Conservation (phyloP, 2,329 filamentous ascomycete genomes). For the Colletotrichum endophyticum region DNA sequence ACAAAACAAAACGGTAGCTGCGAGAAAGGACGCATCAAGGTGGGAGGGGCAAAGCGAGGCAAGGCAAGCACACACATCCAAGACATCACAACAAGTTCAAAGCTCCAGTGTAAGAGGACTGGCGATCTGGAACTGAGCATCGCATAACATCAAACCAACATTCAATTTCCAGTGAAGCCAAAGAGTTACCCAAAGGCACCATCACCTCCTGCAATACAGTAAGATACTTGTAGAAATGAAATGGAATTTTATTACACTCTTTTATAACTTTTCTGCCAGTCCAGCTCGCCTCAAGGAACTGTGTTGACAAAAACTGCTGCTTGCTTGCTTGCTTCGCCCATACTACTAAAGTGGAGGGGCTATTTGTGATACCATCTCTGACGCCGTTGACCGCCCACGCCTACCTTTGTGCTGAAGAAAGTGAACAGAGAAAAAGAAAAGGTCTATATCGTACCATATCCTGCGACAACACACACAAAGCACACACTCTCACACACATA, state of each 20-base stretch:
- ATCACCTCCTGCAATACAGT: too few species aligned
- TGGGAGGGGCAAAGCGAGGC: neutral
- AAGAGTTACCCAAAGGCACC: too few species aligned
- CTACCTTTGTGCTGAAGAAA: neutral
- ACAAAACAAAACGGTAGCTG: neutral
- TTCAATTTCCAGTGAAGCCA: too few species aligned
- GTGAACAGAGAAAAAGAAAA: neutral
- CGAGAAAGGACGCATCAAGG: neutral
- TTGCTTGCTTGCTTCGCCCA: neutral
- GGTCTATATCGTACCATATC: conserved; percentile 14
- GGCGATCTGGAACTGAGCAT: neutral
- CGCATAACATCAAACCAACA: neutral
- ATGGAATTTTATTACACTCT: conserved; percentile 1
- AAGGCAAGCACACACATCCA: neutral
- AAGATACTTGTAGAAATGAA: neutral
- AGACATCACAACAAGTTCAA: neutral
- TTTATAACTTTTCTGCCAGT: neutral
- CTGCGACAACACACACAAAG: neutral
- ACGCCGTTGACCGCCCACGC: neutral
- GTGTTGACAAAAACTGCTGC: neutral
- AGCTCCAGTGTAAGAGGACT: neutral
- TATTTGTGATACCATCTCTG: neutral
- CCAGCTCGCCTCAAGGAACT: neutral
- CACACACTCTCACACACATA: neutral
- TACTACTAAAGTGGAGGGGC: neutral